Evolutionary conservation across 768 basidiomycete genomes (phyloP), one percentile per base, ranked within the genome.

Genomic region (Collybia sp.): DNA sequence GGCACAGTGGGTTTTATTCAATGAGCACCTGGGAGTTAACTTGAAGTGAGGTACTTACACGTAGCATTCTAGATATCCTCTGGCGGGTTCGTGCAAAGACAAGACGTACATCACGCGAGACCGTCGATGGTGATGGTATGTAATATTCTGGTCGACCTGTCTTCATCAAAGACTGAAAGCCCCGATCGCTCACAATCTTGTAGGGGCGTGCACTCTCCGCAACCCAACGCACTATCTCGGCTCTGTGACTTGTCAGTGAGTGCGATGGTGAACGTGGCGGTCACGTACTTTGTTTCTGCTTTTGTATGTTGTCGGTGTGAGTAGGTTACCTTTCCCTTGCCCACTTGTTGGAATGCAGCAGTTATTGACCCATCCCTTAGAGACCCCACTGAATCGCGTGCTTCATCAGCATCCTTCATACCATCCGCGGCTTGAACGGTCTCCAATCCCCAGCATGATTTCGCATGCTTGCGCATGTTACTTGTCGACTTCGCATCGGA

Each of bases 151-250:
- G 67, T 1, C 62, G 50, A 0, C 64, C 65, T 0, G 61, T 64
- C 43, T 61, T 63, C 62, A 69, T 67, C n/a, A 69, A 43, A 2
- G 25, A 45, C 1, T 52, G 34, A 45, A 69, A 64, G 0, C 58
- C 62, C 0, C 46, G 40, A 39, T 73, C 67, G 0, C 56, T 41
- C 0, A 69, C 59, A 34, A 68, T 65, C 0, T 40, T 47, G 45
- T 67, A 68, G 0, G 67, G 69, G 0, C 58, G 54, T 11, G 53
- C 40, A 30, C 25, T 53, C 18, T 49, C 48, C 1, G 39, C 15
- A 1, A 52, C 42, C 52, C 52, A 53, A 9, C 35, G 48, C 0
- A 70, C 64, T 18, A 66, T 56, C 34, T 65, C 54, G 0, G 57
- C 62, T 19, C 66, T 65, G 15, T 30, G 33, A 3, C 6, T 18